Evolutionary conservation across 2,329 filamentous ascomycete genomes (phyloP).

Genomic region (Neobulgaria alba): DNA sequence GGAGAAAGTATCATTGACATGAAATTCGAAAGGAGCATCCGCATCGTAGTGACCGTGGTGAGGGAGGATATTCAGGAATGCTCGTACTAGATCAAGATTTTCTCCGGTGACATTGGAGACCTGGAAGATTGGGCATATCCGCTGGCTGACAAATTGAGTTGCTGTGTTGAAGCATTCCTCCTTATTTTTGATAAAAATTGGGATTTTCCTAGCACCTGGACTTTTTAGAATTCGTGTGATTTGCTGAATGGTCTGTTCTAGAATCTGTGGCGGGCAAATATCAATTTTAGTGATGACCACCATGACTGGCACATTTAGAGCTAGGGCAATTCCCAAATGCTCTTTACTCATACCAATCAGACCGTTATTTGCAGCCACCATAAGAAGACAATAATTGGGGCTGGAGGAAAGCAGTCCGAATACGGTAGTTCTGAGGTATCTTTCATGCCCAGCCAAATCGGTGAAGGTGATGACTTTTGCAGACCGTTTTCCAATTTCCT

Average conservation of each 20-base stretch:
- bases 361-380: constrained; percentile 98
- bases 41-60: constrained; percentile 90
- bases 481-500: constrained; percentile 90
- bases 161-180: constrained; percentile 94
- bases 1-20: constrained; percentile 95
- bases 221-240: constrained; percentile 90
- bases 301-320: constrained; percentile 95
- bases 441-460: constrained; percentile 90
- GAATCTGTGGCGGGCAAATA: constrained; percentile 91
- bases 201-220: constrained; percentile 88
- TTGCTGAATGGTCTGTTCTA: constrained; percentile 87
- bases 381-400: constrained; percentile 93
- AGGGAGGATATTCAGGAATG: constrained; percentile 89
- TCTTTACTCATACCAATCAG: constrained; percentile 98
- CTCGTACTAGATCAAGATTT: constrained; percentile 80
- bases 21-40: constrained; percentile 84
- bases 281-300: constrained; percentile 97
- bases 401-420: constrained; percentile 91
- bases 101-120: constrained; percentile 96
- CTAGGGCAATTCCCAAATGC: constrained; percentile 88
- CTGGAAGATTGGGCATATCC: constrained; percentile 95
- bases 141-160: constrained; percentile 87
- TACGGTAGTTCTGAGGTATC: constrained; percentile 90
- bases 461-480: constrained; percentile 97
- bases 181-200: constrained; percentile 85